These are phyloP conservation scores for Aquilaria agallochum DNA, from an alignment of 441 rosid genomes.

Conservation along the genomic window DNA sequence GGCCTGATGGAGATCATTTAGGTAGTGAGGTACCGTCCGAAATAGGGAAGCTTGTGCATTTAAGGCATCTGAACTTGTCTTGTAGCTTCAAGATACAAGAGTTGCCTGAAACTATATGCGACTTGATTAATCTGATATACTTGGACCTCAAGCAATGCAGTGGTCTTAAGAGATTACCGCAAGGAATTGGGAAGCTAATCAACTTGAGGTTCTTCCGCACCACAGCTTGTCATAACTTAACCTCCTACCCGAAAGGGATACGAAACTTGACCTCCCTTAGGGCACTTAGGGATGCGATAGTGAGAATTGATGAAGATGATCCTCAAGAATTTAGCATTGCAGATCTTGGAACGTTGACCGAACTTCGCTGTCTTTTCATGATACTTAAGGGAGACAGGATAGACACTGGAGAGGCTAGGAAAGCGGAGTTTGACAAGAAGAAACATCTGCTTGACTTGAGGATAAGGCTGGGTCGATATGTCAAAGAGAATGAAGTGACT, in stretches of 20 bases:
- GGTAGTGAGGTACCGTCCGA: neutral
- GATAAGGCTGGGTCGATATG: too few relatives aligned
- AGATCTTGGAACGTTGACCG: neutral
- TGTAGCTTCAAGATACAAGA: neutral
- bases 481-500: too few relatives aligned
- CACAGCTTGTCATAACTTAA: neutral
- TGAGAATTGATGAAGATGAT: neutral
- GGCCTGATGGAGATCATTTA: too few relatives aligned
- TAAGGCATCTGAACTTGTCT: conserved; percentile 11
- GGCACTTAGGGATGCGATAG: neutral
- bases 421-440: conserved; percentile 14
- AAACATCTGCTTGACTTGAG: neutral
- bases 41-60: conserved; percentile 8
- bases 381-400: neutral
- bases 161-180: neutral
- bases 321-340: neutral
- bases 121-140: conserved; percentile 9
- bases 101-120: neutral
- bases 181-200: neutral
- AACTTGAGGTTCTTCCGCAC: conserved; percentile 6
- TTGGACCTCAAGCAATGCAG: neutral
- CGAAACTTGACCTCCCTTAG: conserved; percentile 1
- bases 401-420: conserved; percentile 8
- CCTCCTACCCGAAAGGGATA: conserved; percentile 2
- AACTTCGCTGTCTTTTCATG: neutral